phyloP scores from a whole-genome alignment of 2,329 filamentous ascomycete species.

The Hortaea werneckii region DNA sequence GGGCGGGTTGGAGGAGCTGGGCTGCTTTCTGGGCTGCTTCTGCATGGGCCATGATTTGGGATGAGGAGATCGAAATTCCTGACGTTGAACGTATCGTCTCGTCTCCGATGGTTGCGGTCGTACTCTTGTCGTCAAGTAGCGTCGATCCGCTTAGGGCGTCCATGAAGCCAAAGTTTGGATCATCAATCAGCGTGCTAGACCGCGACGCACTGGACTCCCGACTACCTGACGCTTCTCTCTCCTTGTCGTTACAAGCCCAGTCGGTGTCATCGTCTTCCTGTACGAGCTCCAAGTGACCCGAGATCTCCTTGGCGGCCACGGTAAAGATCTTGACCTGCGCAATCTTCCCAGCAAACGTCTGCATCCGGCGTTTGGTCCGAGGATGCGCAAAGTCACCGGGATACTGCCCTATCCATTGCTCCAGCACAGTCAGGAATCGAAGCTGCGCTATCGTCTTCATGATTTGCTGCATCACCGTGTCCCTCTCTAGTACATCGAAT shows the following conservation, averaged over 20 bases:
- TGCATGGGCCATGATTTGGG: constrained; percentile 51
- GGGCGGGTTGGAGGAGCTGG: constrained; percentile 57
- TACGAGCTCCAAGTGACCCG: constrained; percentile 62
- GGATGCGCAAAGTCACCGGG: constrained; percentile 85
- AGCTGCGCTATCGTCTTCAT: constrained; percentile 72
- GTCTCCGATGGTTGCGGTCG: constrained; percentile 4
- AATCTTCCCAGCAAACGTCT: constrained; percentile 66
- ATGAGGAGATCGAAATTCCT: constrained; percentile 22
- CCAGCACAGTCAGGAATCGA: constrained; percentile 71
- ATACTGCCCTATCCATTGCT: constrained; percentile 82
- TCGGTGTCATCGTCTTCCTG: constrained; percentile 82
- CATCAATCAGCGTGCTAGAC: constrained; percentile 25
- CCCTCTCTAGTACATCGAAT: constrained; percentile 60
- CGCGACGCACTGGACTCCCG: constrained; percentile 24
- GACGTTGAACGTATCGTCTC: constrained; percentile 10
- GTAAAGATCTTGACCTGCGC: constrained; percentile 71
- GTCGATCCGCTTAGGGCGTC: constrained; percentile 21
- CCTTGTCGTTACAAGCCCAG: constrained; percentile 77
- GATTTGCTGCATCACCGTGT: constrained; percentile 54
- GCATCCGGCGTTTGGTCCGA: constrained; percentile 59
- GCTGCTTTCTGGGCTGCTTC: constrained; percentile 78
- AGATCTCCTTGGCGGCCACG: constrained; percentile 76
- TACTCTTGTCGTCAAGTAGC: constrained; percentile 15
- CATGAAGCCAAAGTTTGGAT: constrained; percentile 20
- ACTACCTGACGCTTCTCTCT: constrained; percentile 32